Evolutionary conservation across 2,329 filamentous ascomycete genomes (phyloP), one percentile per base, ranked within the genome.

Genomic region (Penicillium nordicum): DNA sequence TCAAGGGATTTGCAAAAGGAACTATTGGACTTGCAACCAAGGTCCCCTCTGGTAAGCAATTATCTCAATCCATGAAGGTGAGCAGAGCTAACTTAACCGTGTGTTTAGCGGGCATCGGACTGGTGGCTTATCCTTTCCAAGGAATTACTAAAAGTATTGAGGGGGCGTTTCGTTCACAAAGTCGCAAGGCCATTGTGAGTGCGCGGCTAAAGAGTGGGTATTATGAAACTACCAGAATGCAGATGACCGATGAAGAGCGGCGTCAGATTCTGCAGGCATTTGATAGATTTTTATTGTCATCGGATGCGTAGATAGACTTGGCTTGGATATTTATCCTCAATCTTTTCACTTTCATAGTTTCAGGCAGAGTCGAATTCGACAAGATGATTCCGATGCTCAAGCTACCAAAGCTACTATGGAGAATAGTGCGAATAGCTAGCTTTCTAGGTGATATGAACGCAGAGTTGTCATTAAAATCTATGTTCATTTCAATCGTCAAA

Each of bases 1-100:
- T 65, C 1, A 72, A 69, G 36, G 70, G 71, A 0, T 50, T 73
- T 3, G 70, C 64, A 18, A 44, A 44, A 10, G 49, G 49, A 5
- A 55, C 55, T 5, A 12, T 61, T 29, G 63, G 63, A 6, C 41
- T 65, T 53, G 61, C 61, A 8, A 61, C 63, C 0, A 62, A 63
- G 27, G 61, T 59, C 32, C 59, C 63, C 16, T 65, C 61, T 21
- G 63, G 63, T 65, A 43, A 59, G 63, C 30, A 1, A 0, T 10
- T 6, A 14, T 29, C 7, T 16, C 3, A n/a, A n/a, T 30, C 3
- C 18, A 30, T 14, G 21, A 3, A 4, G 9, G 8, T 7, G 12
- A 45, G 46, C 38, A 57, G 0, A 25, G 27, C 37, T 45, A 7
- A 25, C 18, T 6, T 29, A 9, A 1, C n/a, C 32, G 1, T 44